These are phyloP conservation scores for Nannochloropsis oceanica DNA, from an alignment of 108 stramenopile species.

Conservation along the genomic window DNA sequence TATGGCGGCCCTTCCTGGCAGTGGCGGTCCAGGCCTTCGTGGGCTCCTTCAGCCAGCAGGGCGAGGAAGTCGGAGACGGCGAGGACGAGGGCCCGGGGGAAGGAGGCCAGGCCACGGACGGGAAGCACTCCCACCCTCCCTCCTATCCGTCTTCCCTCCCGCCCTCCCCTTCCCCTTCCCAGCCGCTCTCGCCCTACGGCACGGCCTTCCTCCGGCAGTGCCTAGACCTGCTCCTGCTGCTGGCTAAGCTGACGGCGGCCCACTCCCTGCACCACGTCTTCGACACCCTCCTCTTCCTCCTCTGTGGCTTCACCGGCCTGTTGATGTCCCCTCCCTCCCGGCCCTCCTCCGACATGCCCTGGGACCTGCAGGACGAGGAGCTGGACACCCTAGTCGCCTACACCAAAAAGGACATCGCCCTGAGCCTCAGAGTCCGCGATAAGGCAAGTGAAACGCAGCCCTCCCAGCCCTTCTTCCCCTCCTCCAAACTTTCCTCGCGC, in stretches of 20 bases:
- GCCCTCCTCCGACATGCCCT: not conserved
- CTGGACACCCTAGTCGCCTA: too few relatives aligned
- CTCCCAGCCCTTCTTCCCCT: too few relatives aligned
- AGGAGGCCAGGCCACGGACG: not conserved
- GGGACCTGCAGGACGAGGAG: too few relatives aligned
- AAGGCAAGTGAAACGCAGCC: too few relatives aligned
- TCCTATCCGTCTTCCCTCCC: too few relatives aligned
- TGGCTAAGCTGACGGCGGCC: not conserved
- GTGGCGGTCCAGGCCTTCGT: conserved; percentile 6
- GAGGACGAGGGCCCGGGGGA: not conserved
- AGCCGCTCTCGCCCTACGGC: not conserved
- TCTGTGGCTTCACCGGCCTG: conserved; percentile 8
- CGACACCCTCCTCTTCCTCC: not conserved
- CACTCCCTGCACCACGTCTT: not conserved
- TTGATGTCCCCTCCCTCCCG: too few relatives aligned
- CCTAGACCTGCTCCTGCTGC: not conserved
- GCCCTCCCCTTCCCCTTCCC: too few relatives aligned
- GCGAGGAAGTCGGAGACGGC: not conserved
- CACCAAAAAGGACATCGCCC: too few relatives aligned
- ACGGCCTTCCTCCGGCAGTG: not conserved
- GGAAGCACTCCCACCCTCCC: not conserved
- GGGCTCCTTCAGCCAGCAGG: not conserved
- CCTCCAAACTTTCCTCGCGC: too few relatives aligned
- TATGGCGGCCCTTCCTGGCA: conserved; percentile 3
- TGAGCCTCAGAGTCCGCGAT: too few relatives aligned